Evolutionary conservation across 768 basidiomycete genomes (phyloP).

Genomic region (Tubosaeta sp.): DNA sequence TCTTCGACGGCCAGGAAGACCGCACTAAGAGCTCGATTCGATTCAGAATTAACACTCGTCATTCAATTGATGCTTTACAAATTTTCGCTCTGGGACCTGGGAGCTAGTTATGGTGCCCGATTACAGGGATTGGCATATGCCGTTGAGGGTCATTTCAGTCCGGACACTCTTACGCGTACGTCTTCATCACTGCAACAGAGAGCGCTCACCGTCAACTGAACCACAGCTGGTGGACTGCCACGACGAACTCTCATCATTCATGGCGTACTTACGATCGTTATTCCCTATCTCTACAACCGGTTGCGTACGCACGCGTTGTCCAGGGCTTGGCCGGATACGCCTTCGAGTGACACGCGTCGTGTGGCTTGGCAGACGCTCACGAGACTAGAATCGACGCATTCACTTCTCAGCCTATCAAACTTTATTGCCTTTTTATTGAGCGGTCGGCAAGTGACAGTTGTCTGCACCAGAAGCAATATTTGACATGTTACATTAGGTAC

Average conservation of each 20-base stretch:
- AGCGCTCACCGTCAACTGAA: conserved; percentile 1
- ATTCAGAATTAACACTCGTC: conserved; percentile 69
- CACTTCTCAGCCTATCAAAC: conserved; percentile 61
- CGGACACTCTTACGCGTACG: conserved; percentile 24
- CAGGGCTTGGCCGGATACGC: conserved; percentile 87
- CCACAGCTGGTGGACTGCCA: conserved; percentile 62
- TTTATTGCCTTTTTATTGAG: conserved; percentile 83
- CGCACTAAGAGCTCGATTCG: conserved; percentile 55
- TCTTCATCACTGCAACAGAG: neutral
- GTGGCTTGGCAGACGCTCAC: conserved; percentile 69
- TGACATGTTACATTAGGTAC: conserved; percentile 51
- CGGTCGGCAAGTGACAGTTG: conserved; percentile 58
- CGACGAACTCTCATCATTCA: conserved; percentile 60
- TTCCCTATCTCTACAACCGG: conserved; percentile 77
- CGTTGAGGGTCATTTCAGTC: conserved; percentile 10
- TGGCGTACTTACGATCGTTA: conserved; percentile 63
- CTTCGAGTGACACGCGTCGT: conserved; percentile 69
- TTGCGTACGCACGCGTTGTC: conserved; percentile 74
- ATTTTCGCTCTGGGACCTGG: conserved; percentile 75
- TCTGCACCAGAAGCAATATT: neutral
- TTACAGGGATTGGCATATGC: conserved; percentile 74
- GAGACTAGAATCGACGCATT: conserved; percentile 63
- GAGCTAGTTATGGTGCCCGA: conserved; percentile 79
- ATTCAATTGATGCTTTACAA: conserved; percentile 75
- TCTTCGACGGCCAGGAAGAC: conserved; percentile 38